Evolutionary conservation across 108 stramenopile species (phyloP).

Genomic region (Cyclotella baltica): DNA sequence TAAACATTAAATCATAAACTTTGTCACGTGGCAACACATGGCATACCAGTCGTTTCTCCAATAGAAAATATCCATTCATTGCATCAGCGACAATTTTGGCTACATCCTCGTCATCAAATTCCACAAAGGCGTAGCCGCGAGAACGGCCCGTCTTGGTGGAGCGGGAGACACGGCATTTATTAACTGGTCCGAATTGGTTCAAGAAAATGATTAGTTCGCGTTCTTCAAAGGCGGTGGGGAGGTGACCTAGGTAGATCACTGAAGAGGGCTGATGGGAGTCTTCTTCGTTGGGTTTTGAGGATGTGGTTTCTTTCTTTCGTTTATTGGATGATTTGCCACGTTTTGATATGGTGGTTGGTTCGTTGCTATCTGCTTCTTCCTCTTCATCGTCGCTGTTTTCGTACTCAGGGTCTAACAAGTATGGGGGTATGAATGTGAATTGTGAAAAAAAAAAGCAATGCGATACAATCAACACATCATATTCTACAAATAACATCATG

Average conservation of each 20-base stretch:
- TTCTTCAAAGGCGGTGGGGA: constrained; percentile 96
- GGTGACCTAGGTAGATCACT: constrained; percentile 96
- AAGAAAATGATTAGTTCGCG: constrained; percentile 89
- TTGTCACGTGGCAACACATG: constrained; percentile 79
- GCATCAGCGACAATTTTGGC: constrained; percentile 95
- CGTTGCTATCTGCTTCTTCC: constrained; percentile 19
- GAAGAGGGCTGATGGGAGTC: constrained; percentile 41
- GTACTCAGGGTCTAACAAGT: constrained; percentile 64
- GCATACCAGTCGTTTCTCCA: constrained; percentile 90
- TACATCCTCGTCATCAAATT: constrained; percentile 87
- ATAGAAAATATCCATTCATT: constrained; percentile 94
- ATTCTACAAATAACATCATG: too few relatives aligned
- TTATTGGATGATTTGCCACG: constrained; percentile 48
- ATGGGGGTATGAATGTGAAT: too few relatives aligned
- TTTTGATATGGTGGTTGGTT: constrained; percentile 39
- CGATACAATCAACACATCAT: too few relatives aligned
- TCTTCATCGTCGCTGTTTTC: constrained; percentile 69
- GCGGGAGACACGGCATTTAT: constrained; percentile 81
- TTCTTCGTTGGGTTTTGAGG: constrained; percentile 8
- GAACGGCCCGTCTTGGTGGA: constrained; percentile 85
- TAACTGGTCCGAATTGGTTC: constrained; percentile 93
- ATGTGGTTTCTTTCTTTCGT: constrained; percentile 34
- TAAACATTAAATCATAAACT: constrained; percentile 64
- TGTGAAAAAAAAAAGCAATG: too few relatives aligned
- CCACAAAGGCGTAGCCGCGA: constrained; percentile 94